Conservation (phyloP, 345 rosid species). For the Cardiospermum halicacabum region DNA sequence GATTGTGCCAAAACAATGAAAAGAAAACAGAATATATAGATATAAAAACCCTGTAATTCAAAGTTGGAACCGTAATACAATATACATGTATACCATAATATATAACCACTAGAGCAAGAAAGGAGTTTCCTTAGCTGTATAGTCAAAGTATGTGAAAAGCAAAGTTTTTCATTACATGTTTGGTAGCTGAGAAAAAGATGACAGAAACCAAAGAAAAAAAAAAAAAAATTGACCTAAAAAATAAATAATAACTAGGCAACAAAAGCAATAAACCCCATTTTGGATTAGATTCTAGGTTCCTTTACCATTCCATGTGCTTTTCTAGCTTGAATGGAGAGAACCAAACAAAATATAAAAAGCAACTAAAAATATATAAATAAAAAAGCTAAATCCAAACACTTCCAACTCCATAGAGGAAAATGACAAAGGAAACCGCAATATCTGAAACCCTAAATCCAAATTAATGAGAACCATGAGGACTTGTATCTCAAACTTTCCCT, state of each 20-base stretch:
- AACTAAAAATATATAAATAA: neutral
- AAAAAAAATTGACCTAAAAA: too few relatives aligned
- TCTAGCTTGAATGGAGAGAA: neutral
- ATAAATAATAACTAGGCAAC: neutral
- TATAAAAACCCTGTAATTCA: too few relatives aligned
- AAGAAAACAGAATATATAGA: neutral
- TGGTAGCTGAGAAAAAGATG: neutral
- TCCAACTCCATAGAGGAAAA: neutral
- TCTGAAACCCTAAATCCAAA: neutral
- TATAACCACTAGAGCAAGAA: neutral
- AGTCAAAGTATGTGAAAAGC: neutral
- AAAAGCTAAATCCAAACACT: neutral
- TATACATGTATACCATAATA: neutral
- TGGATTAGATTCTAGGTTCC: slow-evolving; percentile 6
- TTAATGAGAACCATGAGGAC: too few relatives aligned
- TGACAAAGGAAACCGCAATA: neutral
- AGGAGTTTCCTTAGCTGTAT: neutral
- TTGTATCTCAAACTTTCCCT: too few relatives aligned
- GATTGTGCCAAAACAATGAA: neutral
- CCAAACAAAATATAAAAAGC: neutral
- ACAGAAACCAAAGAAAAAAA: neutral
- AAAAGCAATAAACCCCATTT: neutral
- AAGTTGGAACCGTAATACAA: neutral
- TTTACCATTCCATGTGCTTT: neutral
- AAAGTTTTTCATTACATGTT: neutral